Evolutionary conservation across 768 basidiomycete species (phyloP).

Genomic region (Mycena chlorophos): DNA sequence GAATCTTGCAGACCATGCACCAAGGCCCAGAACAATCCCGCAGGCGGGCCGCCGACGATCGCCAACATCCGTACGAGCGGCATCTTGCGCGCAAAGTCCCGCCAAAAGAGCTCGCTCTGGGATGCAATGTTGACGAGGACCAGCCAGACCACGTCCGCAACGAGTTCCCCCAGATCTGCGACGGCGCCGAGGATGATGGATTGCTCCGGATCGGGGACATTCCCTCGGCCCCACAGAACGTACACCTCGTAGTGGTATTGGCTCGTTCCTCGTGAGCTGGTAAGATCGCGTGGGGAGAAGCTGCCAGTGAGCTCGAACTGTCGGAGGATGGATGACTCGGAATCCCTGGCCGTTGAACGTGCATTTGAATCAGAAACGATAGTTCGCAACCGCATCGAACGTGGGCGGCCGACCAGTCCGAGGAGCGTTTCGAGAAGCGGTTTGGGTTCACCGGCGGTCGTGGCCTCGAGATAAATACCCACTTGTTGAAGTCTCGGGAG

Average conservation of each 20-base stretch:
- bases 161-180: neutral
- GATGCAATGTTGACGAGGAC: neutral
- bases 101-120: neutral
- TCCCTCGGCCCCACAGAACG: neutral
- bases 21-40: slow-evolving; percentile 7
- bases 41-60: neutral
- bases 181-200: slow-evolving; percentile 5
- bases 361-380: neutral
- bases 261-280: neutral
- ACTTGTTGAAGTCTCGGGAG: neutral
- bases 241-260: neutral
- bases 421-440: slow-evolving; percentile 2
- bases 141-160: neutral
- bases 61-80: neutral
- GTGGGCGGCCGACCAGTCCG: neutral
- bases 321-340: neutral
- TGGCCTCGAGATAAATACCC: neutral
- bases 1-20: neutral
- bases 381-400: slow-evolving; percentile 8
- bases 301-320: slow-evolving; percentile 6
- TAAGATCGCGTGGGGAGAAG: slow-evolving; percentile 1
- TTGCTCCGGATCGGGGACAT: neutral
- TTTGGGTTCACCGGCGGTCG: neutral
- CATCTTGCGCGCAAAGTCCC: neutral
- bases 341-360: neutral